Evolutionary conservation across 2,329 filamentous ascomycete species (phyloP), one percentile per base, ranked within the genome.

Genomic region (Claviceps sp.): DNA sequence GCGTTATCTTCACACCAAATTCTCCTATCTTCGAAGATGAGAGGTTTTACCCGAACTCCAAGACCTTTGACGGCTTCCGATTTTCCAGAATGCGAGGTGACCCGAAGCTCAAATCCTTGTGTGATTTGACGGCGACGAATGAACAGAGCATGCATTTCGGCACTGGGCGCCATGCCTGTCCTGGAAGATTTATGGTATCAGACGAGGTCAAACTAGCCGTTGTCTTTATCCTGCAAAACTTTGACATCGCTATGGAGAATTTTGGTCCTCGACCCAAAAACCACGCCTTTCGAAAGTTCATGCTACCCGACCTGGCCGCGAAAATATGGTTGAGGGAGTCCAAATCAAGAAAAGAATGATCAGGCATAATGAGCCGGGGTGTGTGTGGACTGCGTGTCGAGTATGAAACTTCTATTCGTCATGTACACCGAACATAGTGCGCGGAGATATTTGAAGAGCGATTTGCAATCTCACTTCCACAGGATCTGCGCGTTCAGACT

Each of bases 131-230:
- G 11, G 38, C 52, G 7, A 54, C 54, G 8, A 53, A 41, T 37
- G 52, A 56, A 24, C 26, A 52, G 3, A 57, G 56, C 52, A 56
- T 57, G 56, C 50, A 56, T 43, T 57, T 57, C 42, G 56, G 56
- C 14, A 48, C 49, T 4, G 56, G 56, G 3, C 52, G 52, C 16
- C 52, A 57, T 30, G 52, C 54, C 16, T 57, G 56, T 37, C 56
- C 56, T 5, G 56, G 56, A 8, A 22, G 56, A 38, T 56, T 54
- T 44, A 53, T 57, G 52, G 56, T 50, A 16, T 53, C 54, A 16
- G 54, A 56, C 40, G 54, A 57, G 51, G 52, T 56, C 26, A 57
- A 57, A 46, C 22, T 56, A 7, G 49, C 52, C 30, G 19, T 57
- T 41, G 45, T 57, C 5, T 49, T 54, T 38, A 47, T 57, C 1